A percentile compares a stretch with the other conserved stretches of the same genome.
These are phyloP conservation scores for Emmonsia crescens DNA, from an alignment of 2,329 filamentous ascomycete species.

Conservation along the genomic window DNA sequence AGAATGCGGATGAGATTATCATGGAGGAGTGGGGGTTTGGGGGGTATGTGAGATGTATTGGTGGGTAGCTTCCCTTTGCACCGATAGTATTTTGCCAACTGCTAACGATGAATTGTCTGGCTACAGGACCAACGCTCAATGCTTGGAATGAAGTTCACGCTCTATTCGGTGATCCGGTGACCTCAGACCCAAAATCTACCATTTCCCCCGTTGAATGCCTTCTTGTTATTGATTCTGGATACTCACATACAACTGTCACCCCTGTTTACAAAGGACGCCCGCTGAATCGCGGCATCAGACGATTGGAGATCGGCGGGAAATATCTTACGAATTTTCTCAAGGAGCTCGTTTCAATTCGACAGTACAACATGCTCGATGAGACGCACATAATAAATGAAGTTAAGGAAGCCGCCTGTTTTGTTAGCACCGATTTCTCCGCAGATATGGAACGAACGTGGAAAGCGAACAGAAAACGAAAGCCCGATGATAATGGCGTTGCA, in stretches of 20 bases:
- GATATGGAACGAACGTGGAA: constrained; percentile 83
- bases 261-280: constrained; percentile 73
- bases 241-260: constrained; percentile 85
- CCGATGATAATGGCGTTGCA: constrained; percentile 14
- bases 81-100: neutral
- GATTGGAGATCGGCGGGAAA: constrained; percentile 86
- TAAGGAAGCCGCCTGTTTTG: constrained; percentile 81
- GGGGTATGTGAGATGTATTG: constrained; percentile 67
- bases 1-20: constrained; percentile 88
- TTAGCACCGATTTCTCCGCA: constrained; percentile 61
- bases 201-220: constrained; percentile 61
- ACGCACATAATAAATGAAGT: constrained; percentile 90
- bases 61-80: constrained; percentile 34
- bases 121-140: constrained; percentile 59
- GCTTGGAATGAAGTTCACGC: constrained; percentile 69
- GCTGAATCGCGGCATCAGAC: constrained; percentile 67
- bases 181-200: constrained; percentile 29
- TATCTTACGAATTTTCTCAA: constrained; percentile 88
- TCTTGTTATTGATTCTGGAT: constrained; percentile 83
- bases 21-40: constrained; percentile 96
- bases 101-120: neutral
- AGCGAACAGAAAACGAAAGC: constrained; percentile 44
- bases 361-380: constrained; percentile 94
- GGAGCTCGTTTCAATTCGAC: constrained; percentile 75
- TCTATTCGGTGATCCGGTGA: constrained; percentile 51